These are phyloP conservation scores for Solanum chiquidenum DNA, from an alignment of 257 asterid species.

Conservation along the genomic window DNA sequence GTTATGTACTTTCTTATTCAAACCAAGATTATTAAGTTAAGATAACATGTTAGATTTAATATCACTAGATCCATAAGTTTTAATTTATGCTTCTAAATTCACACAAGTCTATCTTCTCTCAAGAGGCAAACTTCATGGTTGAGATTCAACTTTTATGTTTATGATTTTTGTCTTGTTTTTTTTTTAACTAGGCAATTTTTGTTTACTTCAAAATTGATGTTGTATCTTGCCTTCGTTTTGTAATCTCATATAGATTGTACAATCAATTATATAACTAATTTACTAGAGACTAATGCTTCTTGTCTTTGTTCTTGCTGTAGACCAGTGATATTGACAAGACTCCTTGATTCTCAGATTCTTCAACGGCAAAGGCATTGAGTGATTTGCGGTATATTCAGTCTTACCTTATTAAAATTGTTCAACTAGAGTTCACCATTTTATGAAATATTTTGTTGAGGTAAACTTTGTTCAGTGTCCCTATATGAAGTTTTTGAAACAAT, in stretches of 20 bases:
- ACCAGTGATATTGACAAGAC: background rate
- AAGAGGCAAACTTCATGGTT: background rate
- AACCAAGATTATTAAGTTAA: background rate
- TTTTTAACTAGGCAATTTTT: too few species aligned
- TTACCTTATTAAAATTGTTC: background rate
- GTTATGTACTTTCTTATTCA: background rate
- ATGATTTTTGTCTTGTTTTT: background rate
- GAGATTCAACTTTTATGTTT: background rate
- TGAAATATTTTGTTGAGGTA: background rate
- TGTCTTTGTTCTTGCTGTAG: background rate
- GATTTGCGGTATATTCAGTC: background rate
- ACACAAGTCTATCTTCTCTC: background rate
- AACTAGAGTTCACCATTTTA: background rate
- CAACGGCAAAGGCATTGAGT: background rate
- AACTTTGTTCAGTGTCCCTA: background rate
- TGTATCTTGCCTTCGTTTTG: background rate
- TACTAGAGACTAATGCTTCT: too few species aligned
- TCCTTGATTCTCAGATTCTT: background rate
- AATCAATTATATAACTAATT: background rate
- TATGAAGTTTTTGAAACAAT: too few species aligned
- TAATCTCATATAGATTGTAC: background rate
- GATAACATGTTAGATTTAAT: too few species aligned
- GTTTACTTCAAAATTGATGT: background rate
- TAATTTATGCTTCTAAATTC: background rate
- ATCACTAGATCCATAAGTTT: background rate